Evolutionary conservation across 2,329 filamentous ascomycete genomes (phyloP).

Genomic region (Sporothrix dimorphospora): DNA sequence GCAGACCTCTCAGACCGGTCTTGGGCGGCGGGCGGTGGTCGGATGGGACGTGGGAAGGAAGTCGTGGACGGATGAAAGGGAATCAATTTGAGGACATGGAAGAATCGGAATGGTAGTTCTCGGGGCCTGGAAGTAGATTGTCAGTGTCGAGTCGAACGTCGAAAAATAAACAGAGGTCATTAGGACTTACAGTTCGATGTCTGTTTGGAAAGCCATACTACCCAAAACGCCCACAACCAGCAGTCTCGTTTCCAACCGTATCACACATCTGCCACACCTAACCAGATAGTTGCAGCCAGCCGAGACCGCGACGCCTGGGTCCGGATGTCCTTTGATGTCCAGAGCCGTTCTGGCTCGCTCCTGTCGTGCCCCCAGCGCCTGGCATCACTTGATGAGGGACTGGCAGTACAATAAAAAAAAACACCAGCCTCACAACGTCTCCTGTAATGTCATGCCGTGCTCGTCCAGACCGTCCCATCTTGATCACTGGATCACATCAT

Average conservation of each 20-base stretch:
- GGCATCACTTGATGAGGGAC: neutral
- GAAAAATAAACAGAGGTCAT: neutral
- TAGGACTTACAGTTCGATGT: neutral
- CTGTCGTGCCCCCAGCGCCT: neutral
- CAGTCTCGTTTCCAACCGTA: neutral
- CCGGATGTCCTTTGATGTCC: too few species aligned
- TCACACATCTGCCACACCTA: neutral
- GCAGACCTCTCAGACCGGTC: neutral
- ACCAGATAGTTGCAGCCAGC: too few species aligned
- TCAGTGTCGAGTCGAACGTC: neutral
- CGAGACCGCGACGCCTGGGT: neutral
- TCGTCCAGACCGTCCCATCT: neutral
- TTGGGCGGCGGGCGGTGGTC: too few species aligned
- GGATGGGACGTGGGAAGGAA: neutral
- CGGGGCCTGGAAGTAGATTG: neutral
- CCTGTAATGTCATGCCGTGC: neutral
- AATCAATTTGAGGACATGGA: neutral
- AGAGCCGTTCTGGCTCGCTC: neutral
- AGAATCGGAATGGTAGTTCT: neutral
- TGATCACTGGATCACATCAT: too few species aligned
- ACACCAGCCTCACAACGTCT: neutral
- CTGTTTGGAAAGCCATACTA: too few species aligned
- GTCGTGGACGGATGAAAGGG: neutral
- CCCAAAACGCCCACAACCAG: too few species aligned
- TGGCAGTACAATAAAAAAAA: neutral